Percentiles rank a stretch among this genome's conserved stretches.
Conservation (phyloP, 1,284 basidiomycete species). For the Phlebopus sp. region DNA sequence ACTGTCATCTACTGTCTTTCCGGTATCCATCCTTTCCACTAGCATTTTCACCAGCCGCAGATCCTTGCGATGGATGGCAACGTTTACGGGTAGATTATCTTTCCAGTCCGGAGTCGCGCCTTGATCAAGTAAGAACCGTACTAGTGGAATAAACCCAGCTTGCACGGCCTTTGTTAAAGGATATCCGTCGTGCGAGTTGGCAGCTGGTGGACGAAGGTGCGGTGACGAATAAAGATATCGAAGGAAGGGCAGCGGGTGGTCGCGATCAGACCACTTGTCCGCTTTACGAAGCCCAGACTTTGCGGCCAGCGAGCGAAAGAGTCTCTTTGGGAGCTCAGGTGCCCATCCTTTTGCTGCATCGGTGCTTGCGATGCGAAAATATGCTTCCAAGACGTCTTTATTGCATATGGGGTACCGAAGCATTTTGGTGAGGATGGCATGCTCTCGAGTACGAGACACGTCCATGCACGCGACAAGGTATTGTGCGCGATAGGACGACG, state of each 20-base stretch:
- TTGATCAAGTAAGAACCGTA: slow-evolving; percentile 65
- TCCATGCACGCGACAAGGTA: slow-evolving; percentile 50
- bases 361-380: slow-evolving; percentile 34
- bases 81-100: slow-evolving; percentile 59
- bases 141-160: slow-evolving; percentile 58
- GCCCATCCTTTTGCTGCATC: background rate
- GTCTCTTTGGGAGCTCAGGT: slow-evolving; percentile 54
- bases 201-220: slow-evolving; percentile 40
- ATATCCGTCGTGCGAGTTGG: slow-evolving; percentile 72
- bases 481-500: slow-evolving; percentile 52
- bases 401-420: slow-evolving; percentile 69
- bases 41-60: slow-evolving; percentile 68
- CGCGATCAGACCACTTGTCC: slow-evolving; percentile 38
- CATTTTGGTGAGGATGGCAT: slow-evolving; percentile 44
- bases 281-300: slow-evolving; percentile 14
- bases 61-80: slow-evolving; percentile 73
- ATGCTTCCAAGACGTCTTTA: slow-evolving; percentile 48
- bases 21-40: slow-evolving; percentile 53
- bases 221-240: slow-evolving; percentile 49
- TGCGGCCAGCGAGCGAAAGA: slow-evolving; percentile 54
- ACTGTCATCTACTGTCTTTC: slow-evolving; percentile 6
- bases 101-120: slow-evolving; percentile 69
- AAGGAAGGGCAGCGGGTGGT: slow-evolving; percentile 62
- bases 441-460: slow-evolving; percentile 9
- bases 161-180: slow-evolving; percentile 75